Evolutionary conservation across 106 monocot species (phyloP), one percentile per base, ranked within the genome.

Genomic region (Vanilla planifolia): DNA sequence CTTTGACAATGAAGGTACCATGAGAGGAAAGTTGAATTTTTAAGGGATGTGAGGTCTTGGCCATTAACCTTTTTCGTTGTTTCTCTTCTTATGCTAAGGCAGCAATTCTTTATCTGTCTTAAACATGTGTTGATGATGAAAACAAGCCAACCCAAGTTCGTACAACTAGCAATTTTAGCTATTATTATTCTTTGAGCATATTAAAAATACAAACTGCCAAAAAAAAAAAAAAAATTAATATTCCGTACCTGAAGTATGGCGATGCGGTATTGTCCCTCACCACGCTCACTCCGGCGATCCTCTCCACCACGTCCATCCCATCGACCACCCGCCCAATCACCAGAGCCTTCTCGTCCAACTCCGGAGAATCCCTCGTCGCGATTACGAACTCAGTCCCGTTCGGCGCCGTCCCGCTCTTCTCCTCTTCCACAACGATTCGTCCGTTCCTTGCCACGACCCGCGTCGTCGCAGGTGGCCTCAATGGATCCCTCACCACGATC

Each of bases 321-420:
- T 41, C 55, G 19, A 84, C 13, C 25, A 79, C 84, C 55, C 64
- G 57, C 15, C 84, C 84, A 4, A 84, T 71, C 9, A 79, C 75
- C 60, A 84, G 37, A 11, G 75, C 63, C 1, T 60, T 61, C 21
- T 24, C 71, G 13, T 78, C 84, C 8, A 79, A 72, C 64, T 76
- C 79, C 35, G 79, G 75, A 8, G 75, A 66, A 23, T 84, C 84
- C 55, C 62, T 72, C 14, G 66, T 70, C 6, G 71, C 55, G 20
- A 84, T 79, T 22, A 84, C 75, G 46, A 84, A 79, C 72, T 79
- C 84, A 11, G 84, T 84, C 33, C 84, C 84, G 8, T 84, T 84
- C 2, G 83, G 78, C 2, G 72, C 71, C 25, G 24, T 42, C 26
- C 75, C 75, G 0, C 68, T 67, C 43, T 74, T 71, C 65, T 84